Base-by-base conservation (phyloP, 768 basidiomycete genomes). In the Xanthoconium stramineum region DNA sequence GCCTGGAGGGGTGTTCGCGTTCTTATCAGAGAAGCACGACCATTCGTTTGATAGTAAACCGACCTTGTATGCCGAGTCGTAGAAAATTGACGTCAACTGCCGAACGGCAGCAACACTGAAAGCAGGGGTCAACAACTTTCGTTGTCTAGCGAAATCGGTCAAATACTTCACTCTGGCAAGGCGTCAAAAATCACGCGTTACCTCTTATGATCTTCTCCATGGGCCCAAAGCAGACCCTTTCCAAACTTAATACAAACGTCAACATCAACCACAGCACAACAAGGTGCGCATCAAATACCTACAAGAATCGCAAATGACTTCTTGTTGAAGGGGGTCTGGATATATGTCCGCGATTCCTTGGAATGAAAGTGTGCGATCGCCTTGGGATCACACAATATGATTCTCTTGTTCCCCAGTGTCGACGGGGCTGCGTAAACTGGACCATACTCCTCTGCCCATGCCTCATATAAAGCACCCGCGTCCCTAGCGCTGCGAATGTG, bases 151-250 rank as follows among this genome's bases (percentile, higher is more conserved):
- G 0, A 19, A 50, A 14, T 11, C 59, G 11, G 19, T 37, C 19
- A 47, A 46, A 11, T 3, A 12, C 29, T 43, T 17, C 10, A 2
- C 2, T 13, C 15, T 24, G 0, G 10, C 9, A 32, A 38, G 17
- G 2, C 4, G 2, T 11, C 19, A 17, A 20, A 24, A 20, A 24
- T 6, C 10, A 29, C 32, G 20, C 15, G 15, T 49, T 33, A 78
- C 80, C 80, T 72, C 44, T 64, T 71, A 52, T 83, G 81, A 57
- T 69, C 71, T n/a, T 81, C 80, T 9, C 76, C 75, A 35, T 77
- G 68, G 1, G 65, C 44, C 65, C 56, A 61, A 6, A 65, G 8
- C 2, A 78, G 40, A 4, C 74, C 74, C 15, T 61, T 67, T 1
- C 76, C 74, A 8, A 47, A 15, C 56, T 64, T 0, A 6, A 19